Evolutionary conservation across 2,329 filamentous ascomycete species (phyloP), one percentile per base, ranked within the genome.

Genomic region (Paecilomyces dactylethromorphus): DNA sequence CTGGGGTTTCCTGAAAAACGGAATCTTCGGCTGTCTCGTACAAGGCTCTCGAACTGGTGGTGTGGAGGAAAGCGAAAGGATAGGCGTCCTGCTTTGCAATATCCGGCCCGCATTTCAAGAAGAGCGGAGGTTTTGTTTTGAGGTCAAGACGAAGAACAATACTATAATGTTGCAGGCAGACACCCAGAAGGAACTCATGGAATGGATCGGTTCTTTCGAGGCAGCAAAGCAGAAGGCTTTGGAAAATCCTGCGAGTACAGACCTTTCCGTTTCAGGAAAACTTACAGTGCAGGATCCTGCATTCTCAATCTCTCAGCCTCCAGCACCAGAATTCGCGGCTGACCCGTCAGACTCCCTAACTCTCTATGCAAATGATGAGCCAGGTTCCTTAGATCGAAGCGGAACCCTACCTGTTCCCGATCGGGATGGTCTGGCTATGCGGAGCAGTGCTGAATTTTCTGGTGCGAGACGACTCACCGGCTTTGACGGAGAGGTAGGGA

Each of bases 81-180:
- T 96, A 61, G 94, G 94, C 49, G 92, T 99, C 2, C 78, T 99
- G 56, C 85, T 99, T 45, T 99, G 94, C 77, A 96, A 91, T 68
- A 89, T 94, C 54, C 91, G 93, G 67, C 92, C 92, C 18, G 92
- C 92, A 0, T 89, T 95, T 56, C 87, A 91, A 65, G 94, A 99
- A 75, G 94, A 99, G 69, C 86, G 94, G 45, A 85, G 94, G 15
- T 99, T 97, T 75, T 97, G 94, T 72, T 97, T 99, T 68, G 94
- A 99, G 75, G 89, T 99, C 68, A 99, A 97, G 80, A 99, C 94
- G 2, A 99, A 97, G 74, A 96, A 91, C 68, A 90, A 90, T 62
- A 94, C 88, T 55, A 87, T 96, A 63, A 79, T 97, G 60, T 81
- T 99, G 2, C 94, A 99, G 76, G 90, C 93, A 3, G 94, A 99